A percentile compares a stretch with the other conserved stretches of the same genome.
Evolutionary conservation across 2,329 filamentous ascomycete species (phyloP).

Genomic region (Ilyonectria robusta): DNA sequence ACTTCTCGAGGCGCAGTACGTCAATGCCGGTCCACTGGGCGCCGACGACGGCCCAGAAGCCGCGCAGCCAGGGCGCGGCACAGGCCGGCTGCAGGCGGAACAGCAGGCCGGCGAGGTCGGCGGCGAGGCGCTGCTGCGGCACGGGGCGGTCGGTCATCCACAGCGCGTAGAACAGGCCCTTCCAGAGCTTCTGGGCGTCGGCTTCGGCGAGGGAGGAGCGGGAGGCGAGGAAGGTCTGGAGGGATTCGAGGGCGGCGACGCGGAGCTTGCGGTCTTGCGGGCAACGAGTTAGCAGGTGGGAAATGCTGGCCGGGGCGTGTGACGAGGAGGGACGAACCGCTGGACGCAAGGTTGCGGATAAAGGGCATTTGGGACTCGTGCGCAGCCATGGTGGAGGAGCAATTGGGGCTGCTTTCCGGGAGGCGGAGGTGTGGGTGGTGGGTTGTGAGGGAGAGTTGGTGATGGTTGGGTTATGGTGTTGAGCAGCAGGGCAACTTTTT

Average conservation of each 20-base stretch:
- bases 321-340: conserved; percentile 73
- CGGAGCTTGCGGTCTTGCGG: conserved; percentile 80
- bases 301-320: background rate
- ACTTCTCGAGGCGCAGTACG: conserved; percentile 90
- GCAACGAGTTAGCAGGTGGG: conserved; percentile 13
- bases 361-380: conserved; percentile 75
- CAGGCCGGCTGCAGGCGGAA: conserved; percentile 67
- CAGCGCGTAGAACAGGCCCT: conserved; percentile 91
- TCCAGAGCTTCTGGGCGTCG: conserved; percentile 92
- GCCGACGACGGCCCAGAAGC: conserved; percentile 80
- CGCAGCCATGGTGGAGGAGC: conserved; percentile 40
- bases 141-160: conserved; percentile 94
- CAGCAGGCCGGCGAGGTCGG: conserved; percentile 79
- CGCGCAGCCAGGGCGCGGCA: conserved; percentile 67
- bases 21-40: conserved; percentile 82
- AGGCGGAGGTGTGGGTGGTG: background rate
- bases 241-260: conserved; percentile 81
- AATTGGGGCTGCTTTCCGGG: conserved; percentile 26
- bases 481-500: conserved; percentile 43
- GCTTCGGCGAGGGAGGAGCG: conserved; percentile 72
- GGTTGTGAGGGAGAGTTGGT: conserved; percentile 16
- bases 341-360: conserved; percentile 86
- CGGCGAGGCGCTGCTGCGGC: conserved; percentile 88
- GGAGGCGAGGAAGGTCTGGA: conserved; percentile 82
- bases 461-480: conserved; percentile 34